phyloP scores from a whole-genome alignment of 208 protist species.

The Crithidia acanthocephali region DNA sequence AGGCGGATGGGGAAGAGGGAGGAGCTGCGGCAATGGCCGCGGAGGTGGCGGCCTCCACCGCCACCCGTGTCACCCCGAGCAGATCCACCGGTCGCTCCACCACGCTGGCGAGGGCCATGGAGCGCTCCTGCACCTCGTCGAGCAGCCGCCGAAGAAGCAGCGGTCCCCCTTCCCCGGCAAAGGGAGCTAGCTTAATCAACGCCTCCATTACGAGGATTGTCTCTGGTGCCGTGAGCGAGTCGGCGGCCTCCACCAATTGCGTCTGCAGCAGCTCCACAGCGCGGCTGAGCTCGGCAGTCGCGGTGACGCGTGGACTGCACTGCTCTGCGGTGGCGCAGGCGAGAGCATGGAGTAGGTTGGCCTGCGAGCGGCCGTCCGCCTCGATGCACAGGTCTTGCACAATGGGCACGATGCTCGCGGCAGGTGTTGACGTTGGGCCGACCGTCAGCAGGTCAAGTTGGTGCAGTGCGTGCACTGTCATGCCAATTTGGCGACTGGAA shows the following conservation, averaged over 20 bases:
- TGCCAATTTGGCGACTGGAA: slow-evolving; percentile 41
- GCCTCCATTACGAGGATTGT: slow-evolving; percentile 63
- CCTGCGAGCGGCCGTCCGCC: slow-evolving; percentile 47
- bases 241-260: slow-evolving; percentile 32
- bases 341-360: slow-evolving; percentile 58
- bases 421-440: background rate
- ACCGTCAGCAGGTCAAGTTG: slow-evolving; percentile 41
- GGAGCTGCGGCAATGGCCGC: slow-evolving; percentile 2
- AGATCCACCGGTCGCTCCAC: slow-evolving; percentile 61
- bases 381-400: slow-evolving; percentile 23
- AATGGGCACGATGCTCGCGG: slow-evolving; percentile 18
- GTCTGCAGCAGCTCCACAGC: slow-evolving; percentile 41
- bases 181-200: slow-evolving; percentile 45
- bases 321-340: slow-evolving; percentile 36
- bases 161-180: slow-evolving; percentile 12
- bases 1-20: background rate
- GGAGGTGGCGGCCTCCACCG: slow-evolving; percentile 34
- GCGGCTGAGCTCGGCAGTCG: slow-evolving; percentile 23
- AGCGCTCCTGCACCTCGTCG: slow-evolving; percentile 48
- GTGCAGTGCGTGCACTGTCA: slow-evolving; percentile 45
- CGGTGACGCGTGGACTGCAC: slow-evolving; percentile 27
- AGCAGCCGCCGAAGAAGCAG: slow-evolving; percentile 33
- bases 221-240: slow-evolving; percentile 49
- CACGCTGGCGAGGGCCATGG: slow-evolving; percentile 38
- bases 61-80: slow-evolving; percentile 47